Percentiles rank a stretch among this genome's conserved stretches.
Evolutionary conservation across 768 basidiomycete genomes (phyloP).

Genomic region (Naganishia antarctica): DNA sequence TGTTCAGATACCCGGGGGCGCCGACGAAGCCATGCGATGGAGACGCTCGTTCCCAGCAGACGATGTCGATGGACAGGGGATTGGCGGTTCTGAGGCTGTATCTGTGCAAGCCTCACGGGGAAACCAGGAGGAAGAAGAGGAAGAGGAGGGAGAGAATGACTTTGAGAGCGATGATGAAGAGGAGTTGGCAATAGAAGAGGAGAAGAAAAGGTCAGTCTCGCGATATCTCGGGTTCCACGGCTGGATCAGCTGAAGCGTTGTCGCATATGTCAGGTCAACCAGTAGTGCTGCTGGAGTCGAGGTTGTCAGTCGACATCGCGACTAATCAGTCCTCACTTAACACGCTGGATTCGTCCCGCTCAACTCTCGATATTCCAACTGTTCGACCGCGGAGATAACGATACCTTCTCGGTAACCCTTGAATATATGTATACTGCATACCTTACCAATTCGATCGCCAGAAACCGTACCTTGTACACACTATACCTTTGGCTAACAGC

Average conservation of each 20-base stretch:
- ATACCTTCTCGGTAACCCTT: too few species aligned
- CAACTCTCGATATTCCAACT: neutral
- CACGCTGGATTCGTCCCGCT: neutral
- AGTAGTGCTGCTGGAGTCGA: conserved; percentile 47
- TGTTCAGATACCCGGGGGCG: conserved; percentile 16
- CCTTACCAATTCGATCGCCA: too few species aligned
- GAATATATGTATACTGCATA: too few species aligned
- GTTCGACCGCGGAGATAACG: neutral
- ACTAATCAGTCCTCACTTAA: neutral
- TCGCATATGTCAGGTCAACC: conserved; percentile 37
- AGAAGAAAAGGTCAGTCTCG: conserved; percentile 10
- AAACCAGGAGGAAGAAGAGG: conserved; percentile 27
- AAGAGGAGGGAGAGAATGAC: conserved; percentile 20
- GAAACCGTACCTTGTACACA: too few species aligned
- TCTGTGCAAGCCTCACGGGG: neutral
- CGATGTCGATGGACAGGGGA: conserved; percentile 30
- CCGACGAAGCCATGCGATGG: neutral
- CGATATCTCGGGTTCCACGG: neutral
- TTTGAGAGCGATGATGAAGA: conserved; percentile 28
- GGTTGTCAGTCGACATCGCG: conserved; percentile 42
- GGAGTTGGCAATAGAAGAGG: conserved; percentile 24
- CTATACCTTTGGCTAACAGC: too few species aligned
- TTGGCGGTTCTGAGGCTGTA: neutral
- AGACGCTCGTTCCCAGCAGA: conserved; percentile 2
- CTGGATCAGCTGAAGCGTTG: too few species aligned